phyloP scores from a whole-genome alignment of 2,329 filamentous ascomycete species.

The Aspergillus transmontanensis region DNA sequence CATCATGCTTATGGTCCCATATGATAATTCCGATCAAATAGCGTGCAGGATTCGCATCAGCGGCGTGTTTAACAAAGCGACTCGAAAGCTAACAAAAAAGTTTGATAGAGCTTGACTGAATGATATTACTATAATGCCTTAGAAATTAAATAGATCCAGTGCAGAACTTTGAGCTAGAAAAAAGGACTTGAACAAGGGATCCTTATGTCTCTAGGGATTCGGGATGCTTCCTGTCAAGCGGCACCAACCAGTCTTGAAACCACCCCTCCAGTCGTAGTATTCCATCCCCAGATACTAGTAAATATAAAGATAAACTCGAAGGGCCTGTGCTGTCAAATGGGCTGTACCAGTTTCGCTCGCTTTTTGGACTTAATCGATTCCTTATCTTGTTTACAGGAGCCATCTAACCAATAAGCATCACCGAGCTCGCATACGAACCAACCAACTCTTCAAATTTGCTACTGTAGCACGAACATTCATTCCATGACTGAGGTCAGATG shows the following conservation, averaged over 20 bases:
- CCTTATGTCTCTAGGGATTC: not conserved
- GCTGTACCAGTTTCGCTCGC: too few species aligned
- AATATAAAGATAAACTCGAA: not conserved
- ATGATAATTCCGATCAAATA: not conserved
- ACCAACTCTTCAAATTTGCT: too few species aligned
- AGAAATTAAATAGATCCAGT: not conserved
- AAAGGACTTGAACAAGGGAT: not conserved
- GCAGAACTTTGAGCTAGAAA: not conserved
- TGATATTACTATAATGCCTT: not conserved
- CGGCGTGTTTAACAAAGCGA: not conserved
- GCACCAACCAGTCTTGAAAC: not conserved
- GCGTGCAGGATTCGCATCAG: not conserved
- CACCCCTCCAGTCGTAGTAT: not conserved
- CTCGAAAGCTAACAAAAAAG: not conserved
- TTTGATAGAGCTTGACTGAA: not conserved
- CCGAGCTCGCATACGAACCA: too few species aligned
- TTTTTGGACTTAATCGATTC: too few species aligned
- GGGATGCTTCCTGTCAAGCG: not conserved
- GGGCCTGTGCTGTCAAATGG: too few species aligned
- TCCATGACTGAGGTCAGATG: not conserved
- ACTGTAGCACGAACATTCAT: not conserved
- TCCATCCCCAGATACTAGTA: not conserved
- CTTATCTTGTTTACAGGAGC: too few species aligned
- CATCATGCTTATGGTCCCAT: not conserved
- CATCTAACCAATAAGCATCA: too few species aligned